Evolutionary conservation across 176 grass and related monocot species (phyloP), one percentile per base, ranked within the genome.

Genomic region (Neostapfia colusana): DNA sequence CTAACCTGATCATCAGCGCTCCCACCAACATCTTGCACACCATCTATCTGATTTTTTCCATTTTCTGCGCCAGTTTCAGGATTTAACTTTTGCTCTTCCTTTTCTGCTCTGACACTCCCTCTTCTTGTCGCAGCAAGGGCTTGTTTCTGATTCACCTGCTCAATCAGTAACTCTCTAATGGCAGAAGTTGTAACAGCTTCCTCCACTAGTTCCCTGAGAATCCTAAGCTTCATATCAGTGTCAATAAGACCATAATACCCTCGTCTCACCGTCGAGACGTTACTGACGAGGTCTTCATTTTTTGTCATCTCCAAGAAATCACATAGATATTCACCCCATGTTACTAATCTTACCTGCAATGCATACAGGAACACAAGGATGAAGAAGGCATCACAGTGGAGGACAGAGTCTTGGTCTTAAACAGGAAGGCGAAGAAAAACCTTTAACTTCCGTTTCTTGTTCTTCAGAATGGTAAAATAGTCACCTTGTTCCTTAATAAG

Each of bases 191-290:
- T 81, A 65, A 92, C 66, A 84, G 87, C 87, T 75, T 92, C 89
- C 70, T 77, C 84, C 56, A 92, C 82, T 59, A 92, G 48, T 81
- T 97, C 89, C 14, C 64, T 62, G 49, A 97, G 66, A 69, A 97
- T 90, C 26, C 44, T 75, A 77, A 97, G 82, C 75, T 97, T 97
- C 27, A 70, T 61, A 72, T 86, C 53, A 72, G 71, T 81, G n/a
- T 97, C 87, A 51, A 97, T 76, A 79, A 90, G 79, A 82, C 93
- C 87, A 82, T 97, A 92, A 69, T 86, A 85, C 39, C 85, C 89
- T 42, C 82, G 87, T 79, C 76, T 92, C 70, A 92, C 69, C 48
- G 85, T 85, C 3, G 71, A 38, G 49, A 97, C 35, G 82, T 84
- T 59, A 68, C 28, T 53, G 54, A 79, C 75, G 37, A 89, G 82